phyloP scores from a whole-genome alignment of 495 filamentous ascomycete species.

The Tetracladium setigerum region DNA sequence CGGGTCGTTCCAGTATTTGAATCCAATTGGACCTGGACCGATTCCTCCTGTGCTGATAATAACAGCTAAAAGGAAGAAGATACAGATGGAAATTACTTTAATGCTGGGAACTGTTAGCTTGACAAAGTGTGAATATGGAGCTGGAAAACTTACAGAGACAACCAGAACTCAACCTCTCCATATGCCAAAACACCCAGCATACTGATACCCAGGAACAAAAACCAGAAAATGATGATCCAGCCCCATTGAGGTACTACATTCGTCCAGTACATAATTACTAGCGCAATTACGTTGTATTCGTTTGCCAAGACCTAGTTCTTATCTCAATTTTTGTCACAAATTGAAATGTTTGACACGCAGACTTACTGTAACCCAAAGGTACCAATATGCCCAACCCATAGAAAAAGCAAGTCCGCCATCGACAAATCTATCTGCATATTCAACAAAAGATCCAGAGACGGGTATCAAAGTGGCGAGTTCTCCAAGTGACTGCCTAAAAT shows the following conservation, averaged over 20 bases:
- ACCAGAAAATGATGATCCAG: slow-evolving; percentile 67
- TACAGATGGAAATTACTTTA: slow-evolving; percentile 64
- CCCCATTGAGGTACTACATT: slow-evolving; percentile 36
- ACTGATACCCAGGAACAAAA: slow-evolving; percentile 55
- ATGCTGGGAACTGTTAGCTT: slow-evolving; percentile 43
- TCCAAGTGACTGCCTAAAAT: slow-evolving; percentile 37
- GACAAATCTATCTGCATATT: slow-evolving; percentile 62
- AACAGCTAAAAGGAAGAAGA: slow-evolving; percentile 23
- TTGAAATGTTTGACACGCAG: too few species aligned
- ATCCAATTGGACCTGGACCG: slow-evolving; percentile 35
- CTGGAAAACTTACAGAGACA: not conserved
- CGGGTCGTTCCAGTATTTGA: slow-evolving; percentile 59
- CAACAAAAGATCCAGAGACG: slow-evolving; percentile 61
- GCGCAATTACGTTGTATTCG: slow-evolving; percentile 44
- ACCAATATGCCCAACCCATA: slow-evolving; percentile 58
- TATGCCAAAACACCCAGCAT: slow-evolving; percentile 57
- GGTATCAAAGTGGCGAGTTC: slow-evolving; percentile 69
- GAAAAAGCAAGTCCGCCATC: slow-evolving; percentile 69
- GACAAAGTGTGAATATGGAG: slow-evolving; percentile 15
- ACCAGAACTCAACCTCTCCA: slow-evolving; percentile 61
- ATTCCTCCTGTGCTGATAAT: slow-evolving; percentile 26
- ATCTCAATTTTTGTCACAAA: not conserved
- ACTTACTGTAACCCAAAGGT: slow-evolving; percentile 2
- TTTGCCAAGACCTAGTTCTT: slow-evolving; percentile 5
- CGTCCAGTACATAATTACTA: slow-evolving; percentile 68